Evolutionary conservation across 2,329 filamentous ascomycete genomes (phyloP), one percentile per base, ranked within the genome.

Genomic region (Aspergillus vadensis): DNA sequence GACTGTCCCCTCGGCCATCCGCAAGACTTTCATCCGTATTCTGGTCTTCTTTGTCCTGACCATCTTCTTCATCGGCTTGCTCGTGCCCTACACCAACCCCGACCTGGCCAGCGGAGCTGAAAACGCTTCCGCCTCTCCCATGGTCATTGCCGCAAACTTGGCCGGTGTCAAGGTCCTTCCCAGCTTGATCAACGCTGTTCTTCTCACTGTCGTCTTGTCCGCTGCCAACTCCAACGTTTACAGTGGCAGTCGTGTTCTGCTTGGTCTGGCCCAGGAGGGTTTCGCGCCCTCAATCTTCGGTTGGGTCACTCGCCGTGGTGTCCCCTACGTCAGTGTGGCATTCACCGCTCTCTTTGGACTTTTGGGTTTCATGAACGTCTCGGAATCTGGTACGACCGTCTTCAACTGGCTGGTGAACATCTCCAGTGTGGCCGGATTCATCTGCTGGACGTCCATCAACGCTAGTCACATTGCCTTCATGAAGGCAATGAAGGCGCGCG

Each of bases 1-100:
- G 76, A 87, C 85, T 21, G 88, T 93, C 52, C 90, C 90, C 0
- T 79, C 81, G 7, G 90, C 89, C 17, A 90, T 92, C 69, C 84
- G 85, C 55, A 88, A 85, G 78, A 91, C 89, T 0, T 92, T 90
- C 75, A 90, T 86, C 82, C 85, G 88, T 60, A 90, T 92, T 65
- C 82, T 91, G 54, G 76, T 82, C 61, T 82, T 92, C 63, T 74
- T 72, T 58, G 76, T 79, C 59, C 64, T 72, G 19, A 72, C 71
- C 54, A 67, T 74, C 54, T 73, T 92, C 80, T 88, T 91, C 74
- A 82, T 91, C 68, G 88, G 89, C 58, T 82, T 92, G 69, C 79
- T 89, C 52, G 83, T 92, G 4, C 88, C 89, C 2, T 89, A 82
- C 62, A 78, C 85, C 71, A 85, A 88, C 69, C 61, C 76, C 0